These are phyloP conservation scores for Trifolium repens DNA, from an alignment of 306 rosid genomes.

Conservation along the genomic window DNA sequence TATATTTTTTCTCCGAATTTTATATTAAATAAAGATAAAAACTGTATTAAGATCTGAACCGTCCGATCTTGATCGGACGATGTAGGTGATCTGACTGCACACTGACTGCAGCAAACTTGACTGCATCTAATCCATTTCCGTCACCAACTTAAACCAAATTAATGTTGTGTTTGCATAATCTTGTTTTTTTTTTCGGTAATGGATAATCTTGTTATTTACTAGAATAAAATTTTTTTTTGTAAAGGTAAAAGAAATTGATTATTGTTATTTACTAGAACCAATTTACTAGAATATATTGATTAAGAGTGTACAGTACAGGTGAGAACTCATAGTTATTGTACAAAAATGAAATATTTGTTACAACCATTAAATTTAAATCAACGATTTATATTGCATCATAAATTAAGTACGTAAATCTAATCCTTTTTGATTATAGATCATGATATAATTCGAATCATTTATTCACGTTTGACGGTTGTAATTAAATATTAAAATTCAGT, in stretches of 20 bases:
- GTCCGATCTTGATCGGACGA: too few relatives aligned
- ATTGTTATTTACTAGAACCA: too few relatives aligned
- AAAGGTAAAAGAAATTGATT: too few relatives aligned
- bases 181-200: too few relatives aligned
- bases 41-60: too few relatives aligned
- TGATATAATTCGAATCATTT: not conserved
- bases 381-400: not conserved
- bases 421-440: not conserved
- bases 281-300: not conserved
- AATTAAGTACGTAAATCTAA: not conserved
- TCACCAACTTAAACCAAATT: constrained; percentile 42
- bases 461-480: not conserved
- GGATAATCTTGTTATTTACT: too few relatives aligned
- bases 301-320: not conserved
- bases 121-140: not conserved
- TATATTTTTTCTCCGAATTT: too few relatives aligned
- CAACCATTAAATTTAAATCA: not conserved
- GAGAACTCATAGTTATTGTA: not conserved
- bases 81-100: too few relatives aligned
- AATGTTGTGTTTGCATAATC: not conserved
- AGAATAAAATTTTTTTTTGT: too few relatives aligned
- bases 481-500: not conserved
- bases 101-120: too few relatives aligned
- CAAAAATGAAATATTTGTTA: not conserved
- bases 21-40: too few relatives aligned